Conservation (phyloP, 1,284 basidiomycete genomes). For the Coniophora puteana region DNA sequence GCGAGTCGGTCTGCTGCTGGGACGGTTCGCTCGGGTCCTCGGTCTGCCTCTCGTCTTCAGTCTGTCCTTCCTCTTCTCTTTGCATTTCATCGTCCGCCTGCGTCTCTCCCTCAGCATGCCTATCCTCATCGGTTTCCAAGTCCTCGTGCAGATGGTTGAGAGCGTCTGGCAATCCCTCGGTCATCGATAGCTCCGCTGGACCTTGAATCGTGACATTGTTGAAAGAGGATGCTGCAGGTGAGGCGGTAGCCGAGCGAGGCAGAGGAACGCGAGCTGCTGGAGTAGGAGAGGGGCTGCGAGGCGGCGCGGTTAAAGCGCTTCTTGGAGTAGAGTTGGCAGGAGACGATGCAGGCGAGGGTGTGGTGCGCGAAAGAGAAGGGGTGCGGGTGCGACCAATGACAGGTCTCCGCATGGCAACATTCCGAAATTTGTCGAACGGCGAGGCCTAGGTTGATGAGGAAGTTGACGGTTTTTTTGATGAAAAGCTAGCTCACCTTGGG, state of each 20-base stretch:
- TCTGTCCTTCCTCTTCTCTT: conserved; percentile 15
- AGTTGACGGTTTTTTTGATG: conserved; percentile 3
- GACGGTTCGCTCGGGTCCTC: no score
- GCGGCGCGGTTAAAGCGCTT: conserved; percentile 43
- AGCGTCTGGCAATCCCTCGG: no score
- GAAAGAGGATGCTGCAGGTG: conserved; percentile 34
- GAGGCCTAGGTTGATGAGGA: conserved; percentile 54
- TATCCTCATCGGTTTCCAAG: no score
- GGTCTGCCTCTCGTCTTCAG: conserved; percentile 17
- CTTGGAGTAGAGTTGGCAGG: conserved; percentile 63
- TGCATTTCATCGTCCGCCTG: conserved; percentile 11
- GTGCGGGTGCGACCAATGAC: conserved; percentile 59
- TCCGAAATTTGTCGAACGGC: conserved; percentile 62
- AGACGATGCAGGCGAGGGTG: conserved; percentile 57
- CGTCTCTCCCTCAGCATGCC: not conserved
- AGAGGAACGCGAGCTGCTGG: conserved; percentile 47
- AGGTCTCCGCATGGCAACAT: conserved; percentile 56
- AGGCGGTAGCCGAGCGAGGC: conserved; percentile 51
- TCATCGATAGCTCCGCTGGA: no score
- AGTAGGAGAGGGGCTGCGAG: conserved; percentile 42
- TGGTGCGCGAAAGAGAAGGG: conserved; percentile 65
- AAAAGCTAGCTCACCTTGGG: conserved; percentile 44
- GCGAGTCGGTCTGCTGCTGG: conserved; percentile 30
- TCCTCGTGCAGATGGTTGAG: no score
- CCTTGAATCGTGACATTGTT: conserved; percentile 23